These are phyloP conservation scores for Salvia splendens DNA, from an alignment of 257 asterid species.

Conservation along the genomic window DNA sequence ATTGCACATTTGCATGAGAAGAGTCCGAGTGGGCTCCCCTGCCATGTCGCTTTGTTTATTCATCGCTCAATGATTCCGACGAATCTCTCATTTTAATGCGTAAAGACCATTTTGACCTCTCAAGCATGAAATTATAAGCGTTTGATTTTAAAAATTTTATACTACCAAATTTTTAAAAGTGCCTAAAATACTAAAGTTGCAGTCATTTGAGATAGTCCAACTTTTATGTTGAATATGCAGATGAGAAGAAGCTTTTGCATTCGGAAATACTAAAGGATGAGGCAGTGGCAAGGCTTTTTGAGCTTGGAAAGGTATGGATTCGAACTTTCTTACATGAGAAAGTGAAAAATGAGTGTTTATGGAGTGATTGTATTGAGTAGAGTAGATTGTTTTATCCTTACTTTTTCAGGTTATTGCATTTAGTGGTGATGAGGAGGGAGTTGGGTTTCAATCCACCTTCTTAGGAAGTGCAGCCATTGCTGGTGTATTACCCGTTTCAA, in stretches of 20 bases:
- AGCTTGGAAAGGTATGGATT: conserved; percentile 76
- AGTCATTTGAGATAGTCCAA: not conserved
- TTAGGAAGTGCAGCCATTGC: conserved; percentile 99
- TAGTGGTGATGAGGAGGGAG: conserved; percentile 99
- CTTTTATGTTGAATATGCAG: conserved; percentile 40
- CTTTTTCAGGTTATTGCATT: conserved; percentile 78
- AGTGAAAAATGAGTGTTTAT: conserved; percentile 10
- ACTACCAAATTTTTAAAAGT: not conserved
- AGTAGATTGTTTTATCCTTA: conserved; percentile 20
- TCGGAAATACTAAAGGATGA: conserved; percentile 69
- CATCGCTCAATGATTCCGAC: not conserved
- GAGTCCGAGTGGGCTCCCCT: not conserved
- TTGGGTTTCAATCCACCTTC: conserved; percentile 92
- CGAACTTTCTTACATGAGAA: conserved; percentile 17
- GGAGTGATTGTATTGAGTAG: conserved; percentile 56
- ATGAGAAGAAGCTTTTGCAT: conserved; percentile 42
- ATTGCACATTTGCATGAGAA: not conserved
- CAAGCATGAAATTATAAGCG: too few relatives aligned
- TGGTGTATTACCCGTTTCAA: conserved; percentile 77
- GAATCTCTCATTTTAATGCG: not conserved
- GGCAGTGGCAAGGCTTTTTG: conserved; percentile 73
- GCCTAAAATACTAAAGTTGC: too few relatives aligned
- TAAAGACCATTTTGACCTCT: not conserved
- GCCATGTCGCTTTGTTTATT: not conserved
- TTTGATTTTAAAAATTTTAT: too few relatives aligned